A percentile compares a stretch with the other conserved stretches of the same genome.
Conservation (phyloP, 352 stramenopile species). For the Elongisporangium prolatum region DNA sequence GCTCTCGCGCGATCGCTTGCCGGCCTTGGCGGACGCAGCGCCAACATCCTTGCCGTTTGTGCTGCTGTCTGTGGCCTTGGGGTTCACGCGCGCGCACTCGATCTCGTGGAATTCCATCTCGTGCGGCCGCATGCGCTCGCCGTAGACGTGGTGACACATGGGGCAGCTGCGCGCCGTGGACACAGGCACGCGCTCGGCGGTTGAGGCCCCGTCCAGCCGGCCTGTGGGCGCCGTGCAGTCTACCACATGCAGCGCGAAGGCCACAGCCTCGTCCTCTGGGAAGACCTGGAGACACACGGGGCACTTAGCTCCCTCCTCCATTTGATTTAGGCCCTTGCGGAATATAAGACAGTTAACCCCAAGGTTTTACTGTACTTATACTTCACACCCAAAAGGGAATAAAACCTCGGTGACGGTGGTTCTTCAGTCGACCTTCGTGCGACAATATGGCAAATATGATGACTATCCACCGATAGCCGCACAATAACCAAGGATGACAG, state of each 20-base stretch:
- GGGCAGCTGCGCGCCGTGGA: slow-evolving; percentile 29
- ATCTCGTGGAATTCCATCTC: slow-evolving; percentile 76
- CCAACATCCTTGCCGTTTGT: background rate
- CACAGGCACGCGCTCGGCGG: slow-evolving; percentile 8
- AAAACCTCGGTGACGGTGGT: background rate
- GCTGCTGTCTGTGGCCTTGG: slow-evolving; percentile 4
- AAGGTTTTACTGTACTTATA: background rate
- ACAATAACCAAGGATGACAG: slow-evolving; percentile 11
- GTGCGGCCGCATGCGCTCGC: slow-evolving; percentile 26
- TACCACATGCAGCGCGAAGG: slow-evolving; percentile 55
- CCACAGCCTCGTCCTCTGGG: slow-evolving; percentile 11
- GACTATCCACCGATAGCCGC: background rate
- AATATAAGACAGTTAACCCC: background rate
- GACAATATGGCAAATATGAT: slow-evolving; percentile 4
- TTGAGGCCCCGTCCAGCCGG: slow-evolving; percentile 5
- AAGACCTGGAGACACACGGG: slow-evolving; percentile 47
- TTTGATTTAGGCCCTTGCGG: slow-evolving; percentile 3
- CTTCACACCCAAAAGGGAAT: background rate
- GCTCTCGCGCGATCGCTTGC: slow-evolving; percentile 31
- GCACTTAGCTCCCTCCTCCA: slow-evolving; percentile 26
- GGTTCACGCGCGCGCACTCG: slow-evolving; percentile 70
- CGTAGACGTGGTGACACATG: slow-evolving; percentile 67
- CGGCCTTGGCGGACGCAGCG: slow-evolving; percentile 6
- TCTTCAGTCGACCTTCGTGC: slow-evolving; percentile 12
- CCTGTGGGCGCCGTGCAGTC: slow-evolving; percentile 24